A percentile compares a stretch with the other conserved stretches of the same genome.
These are phyloP conservation scores for Microdochium trichocladiopsis DNA, from an alignment of 2,329 filamentous ascomycete genomes.

Conservation along the genomic window DNA sequence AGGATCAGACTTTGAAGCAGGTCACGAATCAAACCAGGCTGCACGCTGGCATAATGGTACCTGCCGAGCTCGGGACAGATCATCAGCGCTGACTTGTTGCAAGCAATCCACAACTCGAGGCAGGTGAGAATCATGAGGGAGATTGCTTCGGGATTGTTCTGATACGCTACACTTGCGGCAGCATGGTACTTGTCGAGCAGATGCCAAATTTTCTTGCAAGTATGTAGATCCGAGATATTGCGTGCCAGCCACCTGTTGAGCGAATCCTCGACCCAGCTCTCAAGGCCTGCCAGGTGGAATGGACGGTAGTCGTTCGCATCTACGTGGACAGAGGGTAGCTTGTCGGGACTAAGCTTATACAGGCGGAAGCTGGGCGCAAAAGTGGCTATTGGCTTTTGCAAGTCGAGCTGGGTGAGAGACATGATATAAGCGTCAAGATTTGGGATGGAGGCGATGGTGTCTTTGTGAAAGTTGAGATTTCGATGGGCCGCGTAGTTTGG, in stretches of 20 bases:
- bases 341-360: no score
- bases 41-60: slow-evolving; percentile 31
- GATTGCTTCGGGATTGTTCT: slow-evolving; percentile 30
- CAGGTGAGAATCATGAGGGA: slow-evolving; percentile 50
- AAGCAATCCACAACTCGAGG: slow-evolving; percentile 51
- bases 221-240: slow-evolving; percentile 10
- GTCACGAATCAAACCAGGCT: slow-evolving; percentile 19
- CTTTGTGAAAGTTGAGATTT: slow-evolving; percentile 9
- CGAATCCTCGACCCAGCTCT: slow-evolving; percentile 34
- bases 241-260: background rate
- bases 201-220: slow-evolving; percentile 18
- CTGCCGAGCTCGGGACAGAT: slow-evolving; percentile 28
- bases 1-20: slow-evolving; percentile 38
- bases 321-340: no score
- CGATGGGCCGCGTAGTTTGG: background rate
- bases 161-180: slow-evolving; percentile 22
- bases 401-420: background rate
- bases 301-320: slow-evolving; percentile 3
- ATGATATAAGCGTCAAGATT: slow-evolving; percentile 3
- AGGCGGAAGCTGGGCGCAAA: no score
- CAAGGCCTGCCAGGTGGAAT: slow-evolving; percentile 29
- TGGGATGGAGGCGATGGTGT: slow-evolving; percentile 6
- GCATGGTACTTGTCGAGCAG: slow-evolving; percentile 26
- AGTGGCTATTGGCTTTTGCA: no score
- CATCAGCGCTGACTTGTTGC: slow-evolving; percentile 37